phyloP scores from a whole-genome alignment of 805 yeast species.

The Wickerhamiella kurtzmanii region DNA sequence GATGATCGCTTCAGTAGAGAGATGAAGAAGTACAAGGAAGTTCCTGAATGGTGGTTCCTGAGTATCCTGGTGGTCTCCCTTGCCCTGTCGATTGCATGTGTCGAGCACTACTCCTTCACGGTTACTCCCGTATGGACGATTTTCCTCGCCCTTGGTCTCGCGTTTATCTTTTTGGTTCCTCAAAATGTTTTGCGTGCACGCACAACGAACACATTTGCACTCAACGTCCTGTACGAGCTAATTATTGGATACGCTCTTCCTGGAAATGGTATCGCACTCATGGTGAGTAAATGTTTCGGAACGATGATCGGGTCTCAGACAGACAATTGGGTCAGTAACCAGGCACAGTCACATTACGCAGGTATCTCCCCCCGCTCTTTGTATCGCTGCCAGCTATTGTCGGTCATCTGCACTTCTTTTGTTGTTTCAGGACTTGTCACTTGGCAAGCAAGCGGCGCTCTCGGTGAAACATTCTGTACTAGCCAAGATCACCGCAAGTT shows the following conservation, averaged over 20 bases:
- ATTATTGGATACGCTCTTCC: conserved; percentile 44
- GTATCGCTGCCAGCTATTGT: conserved; percentile 10
- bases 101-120: conserved; percentile 23
- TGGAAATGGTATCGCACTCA: conserved; percentile 40
- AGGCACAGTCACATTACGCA: conserved; percentile 41
- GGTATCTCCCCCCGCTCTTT: conserved; percentile 11
- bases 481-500: conserved; percentile 28
- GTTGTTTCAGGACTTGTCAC: conserved; percentile 8
- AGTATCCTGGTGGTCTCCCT: conserved; percentile 33
- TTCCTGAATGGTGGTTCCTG: conserved; percentile 60
- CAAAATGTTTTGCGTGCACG: conserved; percentile 34
- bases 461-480: conserved; percentile 25
- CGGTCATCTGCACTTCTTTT: conserved; percentile 7
- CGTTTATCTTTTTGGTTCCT: conserved; percentile 38
- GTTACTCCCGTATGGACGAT: conserved; percentile 49
- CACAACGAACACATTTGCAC: conserved; percentile 36
- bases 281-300: conserved; percentile 37
- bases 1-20: conserved; percentile 45
- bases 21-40: conserved; percentile 48
- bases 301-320: conserved; percentile 51
- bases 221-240: conserved; percentile 36
- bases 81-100: conserved; percentile 33
- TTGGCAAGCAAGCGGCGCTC: conserved; percentile 11
- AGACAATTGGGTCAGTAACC: conserved; percentile 41
- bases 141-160: conserved; percentile 39